Base-by-base conservation (phyloP, 2,329 filamentous ascomycete species). In the Exophiala sideris region DNA sequence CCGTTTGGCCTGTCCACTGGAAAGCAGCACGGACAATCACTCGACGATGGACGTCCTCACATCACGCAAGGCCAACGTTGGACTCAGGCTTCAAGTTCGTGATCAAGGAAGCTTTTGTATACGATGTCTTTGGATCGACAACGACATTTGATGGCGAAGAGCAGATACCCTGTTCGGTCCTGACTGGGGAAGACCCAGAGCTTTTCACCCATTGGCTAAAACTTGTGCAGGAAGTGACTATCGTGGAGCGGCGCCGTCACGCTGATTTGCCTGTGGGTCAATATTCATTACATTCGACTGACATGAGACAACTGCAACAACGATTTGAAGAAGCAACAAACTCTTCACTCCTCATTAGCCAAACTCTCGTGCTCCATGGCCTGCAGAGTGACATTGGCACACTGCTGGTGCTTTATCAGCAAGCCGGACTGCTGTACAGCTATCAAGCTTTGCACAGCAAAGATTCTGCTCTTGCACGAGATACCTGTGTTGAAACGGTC, bases 31-130 rank as follows among this genome's bases (percentile, higher is more conserved):
- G 64, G 14, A 62, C 56, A 11, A 64, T 67, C 32, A 56, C 64
- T 7, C 51, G 56, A 52, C 58, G 36, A 35, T 60, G 50, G 59
- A 63, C 42, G 24, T 39, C 38, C 45, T 48, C 38, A 14, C 50
- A 42, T 14, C 48, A 35, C 36, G 35, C 34, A n/a, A 38, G 10
- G 14, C 45, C 24, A 12, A 40, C 8, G 21, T 49, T 51, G 3
- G 59, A 66, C 24, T 47, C 56, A 9, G 52, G 39, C 1, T 56
- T 49, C 38, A 44, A 41, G 2, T 65, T 63, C 41, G 58, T 65
- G 20, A 50, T 63, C 48, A 64, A 66, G 39, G 64, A 67, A 52
- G 62, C 65, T n/a, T 67, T 66, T 39, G 64, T 61, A 14, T 57
- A 62, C 5, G 61, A 60, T 33, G 64, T 65, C 3, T 66, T 67